Base-by-base conservation (phyloP, 176 grass and related monocot genomes). In the Otatea glauca region DNA sequence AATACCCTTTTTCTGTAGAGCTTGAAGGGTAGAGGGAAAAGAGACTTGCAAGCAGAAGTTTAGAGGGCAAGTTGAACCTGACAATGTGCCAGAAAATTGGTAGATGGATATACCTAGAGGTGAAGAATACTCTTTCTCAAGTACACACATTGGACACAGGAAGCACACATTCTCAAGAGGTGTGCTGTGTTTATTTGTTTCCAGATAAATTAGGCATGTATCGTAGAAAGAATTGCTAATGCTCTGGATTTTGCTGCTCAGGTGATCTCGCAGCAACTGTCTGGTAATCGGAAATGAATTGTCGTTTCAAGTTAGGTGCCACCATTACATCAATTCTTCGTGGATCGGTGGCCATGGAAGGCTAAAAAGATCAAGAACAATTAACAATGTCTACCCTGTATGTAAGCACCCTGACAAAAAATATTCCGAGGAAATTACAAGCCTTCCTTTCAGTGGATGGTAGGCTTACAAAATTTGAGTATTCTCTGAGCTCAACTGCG, bases 401-500 rank as follows among this genome's bases (percentile, higher is more conserved):
- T 32, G 25, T 35, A 50, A 58, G 11, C 16, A 37, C 8, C 61
- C 71, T 59, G 10, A 9, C 71, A 61, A 75, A 74, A 55, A 69
- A 47, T 21, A 61, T 61, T 72, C 42, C 69, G 14, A 78, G 34
- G 59, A 83, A 78, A 48, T 37, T 29, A 7, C 38, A 59, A 18
- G 37, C 41, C 67, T 44, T 53, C 23, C 50, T 70, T 18, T 61
- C 42, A 41, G 5, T 14, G 9, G 21, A 61, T 50, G 23, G 62
- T 27, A 56, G 13, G 17, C 65, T 79, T 70, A 63, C 80, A 78
- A 75, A 91, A 91, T 47, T 75, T 47, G 2, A 62, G 53, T 44
- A 54, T 74, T 39, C 51, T 51, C 32, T 14, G 74, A 75, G 41
- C 53, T 72, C 59, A 29, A 45, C 74, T 59, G 9, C n/a, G 32